phyloP scores from a whole-genome alignment of 495 filamentous ascomycete genomes.

The Xylaria curta region DNA sequence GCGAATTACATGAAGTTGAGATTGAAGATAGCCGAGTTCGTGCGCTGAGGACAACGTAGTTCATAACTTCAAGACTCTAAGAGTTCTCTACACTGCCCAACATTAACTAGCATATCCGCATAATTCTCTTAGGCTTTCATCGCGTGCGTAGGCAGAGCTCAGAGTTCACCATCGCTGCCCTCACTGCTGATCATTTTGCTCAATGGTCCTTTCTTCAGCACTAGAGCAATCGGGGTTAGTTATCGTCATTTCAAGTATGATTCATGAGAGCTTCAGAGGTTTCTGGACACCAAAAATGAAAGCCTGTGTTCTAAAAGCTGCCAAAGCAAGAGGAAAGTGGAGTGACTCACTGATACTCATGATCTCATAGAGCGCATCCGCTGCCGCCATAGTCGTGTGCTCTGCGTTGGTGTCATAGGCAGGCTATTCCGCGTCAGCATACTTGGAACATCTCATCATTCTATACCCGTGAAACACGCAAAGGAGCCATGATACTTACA shows the following conservation, averaged over 20 bases:
- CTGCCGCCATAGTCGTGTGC: slow-evolving; percentile 83
- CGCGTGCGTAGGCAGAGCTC: background rate
- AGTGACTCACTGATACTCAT: slow-evolving; percentile 66
- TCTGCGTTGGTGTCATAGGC: slow-evolving; percentile 89
- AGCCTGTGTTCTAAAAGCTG: background rate
- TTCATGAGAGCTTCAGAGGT: background rate
- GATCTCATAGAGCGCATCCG: slow-evolving; percentile 83
- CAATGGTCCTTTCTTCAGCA: slow-evolving; percentile 68
- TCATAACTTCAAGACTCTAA: background rate
- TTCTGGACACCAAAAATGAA: background rate
- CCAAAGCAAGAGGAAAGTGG: background rate
- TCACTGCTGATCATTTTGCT: slow-evolving; percentile 37
- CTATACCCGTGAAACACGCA: background rate
- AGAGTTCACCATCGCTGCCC: slow-evolving; percentile 31
- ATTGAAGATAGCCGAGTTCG: too few species aligned
- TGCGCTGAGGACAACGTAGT: background rate
- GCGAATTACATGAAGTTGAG: too few species aligned
- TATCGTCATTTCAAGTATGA: background rate
- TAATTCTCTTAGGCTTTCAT: background rate
- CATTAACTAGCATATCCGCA: background rate
- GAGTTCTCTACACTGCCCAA: background rate
- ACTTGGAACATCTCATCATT: background rate
- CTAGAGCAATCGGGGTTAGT: background rate
- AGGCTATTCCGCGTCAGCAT: slow-evolving; percentile 54
- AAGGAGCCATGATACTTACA: slow-evolving; percentile 37